Conservation (phyloP, 1,139 yeast species). For the Blastobotrys malaysiensis region DNA sequence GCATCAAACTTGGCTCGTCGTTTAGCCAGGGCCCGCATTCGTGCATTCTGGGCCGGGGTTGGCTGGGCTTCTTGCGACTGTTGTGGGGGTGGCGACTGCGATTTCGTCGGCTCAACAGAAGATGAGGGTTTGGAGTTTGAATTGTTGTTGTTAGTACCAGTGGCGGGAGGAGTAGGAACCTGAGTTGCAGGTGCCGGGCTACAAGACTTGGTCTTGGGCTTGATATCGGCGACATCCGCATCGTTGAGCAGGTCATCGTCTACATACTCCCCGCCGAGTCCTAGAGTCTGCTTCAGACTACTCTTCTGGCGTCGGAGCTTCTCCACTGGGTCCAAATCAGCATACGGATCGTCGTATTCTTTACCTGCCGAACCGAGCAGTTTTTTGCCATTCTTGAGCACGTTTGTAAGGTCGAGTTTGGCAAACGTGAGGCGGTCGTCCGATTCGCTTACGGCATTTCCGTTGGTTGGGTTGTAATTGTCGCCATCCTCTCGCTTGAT, state of each 20-base stretch:
- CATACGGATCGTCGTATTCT: conserved; percentile 38
- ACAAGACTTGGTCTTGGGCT: conserved; percentile 10
- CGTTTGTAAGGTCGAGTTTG: conserved; percentile 57
- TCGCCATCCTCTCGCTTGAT: conserved; percentile 15
- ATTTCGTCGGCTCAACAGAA: not conserved
- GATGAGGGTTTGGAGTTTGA: conserved; percentile 12
- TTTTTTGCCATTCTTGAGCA: conserved; percentile 64
- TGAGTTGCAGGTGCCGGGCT: conserved; percentile 12
- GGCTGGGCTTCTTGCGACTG: conserved; percentile 11
- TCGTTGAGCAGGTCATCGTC: conserved; percentile 36
- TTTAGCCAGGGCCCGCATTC: conserved; percentile 90
- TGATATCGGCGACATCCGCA: conserved; percentile 25
- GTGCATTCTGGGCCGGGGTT: conserved; percentile 48
- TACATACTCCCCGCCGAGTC: conserved; percentile 40
- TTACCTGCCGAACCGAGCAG: conserved; percentile 65
- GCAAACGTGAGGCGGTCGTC: conserved; percentile 46
- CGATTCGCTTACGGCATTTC: conserved; percentile 29
- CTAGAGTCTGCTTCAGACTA: conserved; percentile 37
- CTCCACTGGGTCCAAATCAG: conserved; percentile 37
- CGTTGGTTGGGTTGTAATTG: conserved; percentile 26
- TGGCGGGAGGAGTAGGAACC: conserved; percentile 19
- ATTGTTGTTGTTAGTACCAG: conserved; percentile 13
- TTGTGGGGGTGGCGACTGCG: not conserved
- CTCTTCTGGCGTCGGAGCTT: conserved; percentile 38
- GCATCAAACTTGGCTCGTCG: conserved; percentile 84